Conservation (phyloP, 208 protist genomes). For the Naegleria lovaniensis region DNA sequence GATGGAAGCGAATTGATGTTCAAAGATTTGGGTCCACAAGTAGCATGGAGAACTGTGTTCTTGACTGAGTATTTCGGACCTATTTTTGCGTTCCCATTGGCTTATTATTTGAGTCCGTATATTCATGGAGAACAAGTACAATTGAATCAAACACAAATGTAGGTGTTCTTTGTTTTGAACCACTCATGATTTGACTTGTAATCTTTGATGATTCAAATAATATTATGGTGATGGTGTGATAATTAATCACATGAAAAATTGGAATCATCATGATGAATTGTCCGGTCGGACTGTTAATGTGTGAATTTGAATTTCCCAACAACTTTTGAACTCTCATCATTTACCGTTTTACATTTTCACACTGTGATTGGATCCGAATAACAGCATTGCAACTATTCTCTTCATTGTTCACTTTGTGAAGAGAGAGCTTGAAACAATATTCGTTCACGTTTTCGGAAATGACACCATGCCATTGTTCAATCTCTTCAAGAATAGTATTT, state of each 20-base stretch:
- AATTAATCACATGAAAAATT: no score
- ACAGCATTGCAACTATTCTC: slow-evolving; percentile 67
- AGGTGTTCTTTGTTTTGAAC: neutral
- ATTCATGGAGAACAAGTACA: slow-evolving; percentile 36
- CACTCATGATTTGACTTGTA: no score
- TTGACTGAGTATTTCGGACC: slow-evolving; percentile 86
- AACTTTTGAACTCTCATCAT: no score
- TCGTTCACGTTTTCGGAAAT: slow-evolving; percentile 86
- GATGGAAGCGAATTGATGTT: slow-evolving; percentile 60
- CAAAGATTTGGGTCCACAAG: slow-evolving; percentile 83
- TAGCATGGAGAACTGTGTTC: slow-evolving; percentile 85
- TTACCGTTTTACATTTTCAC: no score
- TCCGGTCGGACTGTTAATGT: no score
- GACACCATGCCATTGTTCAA: slow-evolving; percentile 86
- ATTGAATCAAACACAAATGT: neutral
- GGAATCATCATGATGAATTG: no score
- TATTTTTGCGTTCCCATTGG: slow-evolving; percentile 69
- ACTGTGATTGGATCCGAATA: neutral
- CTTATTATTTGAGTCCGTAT: slow-evolving; percentile 65
- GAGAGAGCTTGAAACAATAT: slow-evolving; percentile 82
- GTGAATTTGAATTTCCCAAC: no score
- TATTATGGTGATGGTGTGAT: no score
- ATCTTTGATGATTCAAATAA: no score
- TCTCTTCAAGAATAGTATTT: slow-evolving; percentile 86
- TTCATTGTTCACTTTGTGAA: slow-evolving; percentile 84